Conservation (phyloP, 306 rosid species). For the Bauhinia variegata region DNA sequence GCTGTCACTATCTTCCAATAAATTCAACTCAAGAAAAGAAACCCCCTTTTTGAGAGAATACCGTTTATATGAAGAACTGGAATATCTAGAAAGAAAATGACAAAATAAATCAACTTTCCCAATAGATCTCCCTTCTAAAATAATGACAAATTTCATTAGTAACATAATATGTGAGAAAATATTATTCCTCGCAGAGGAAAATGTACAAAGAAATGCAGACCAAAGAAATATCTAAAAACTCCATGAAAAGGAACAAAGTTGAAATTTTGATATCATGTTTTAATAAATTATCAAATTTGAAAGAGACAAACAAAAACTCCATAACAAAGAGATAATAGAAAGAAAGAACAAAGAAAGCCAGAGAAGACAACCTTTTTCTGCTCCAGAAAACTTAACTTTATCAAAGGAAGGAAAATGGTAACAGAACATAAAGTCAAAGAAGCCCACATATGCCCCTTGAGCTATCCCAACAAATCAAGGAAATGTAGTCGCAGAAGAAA, state of each 20-base stretch:
- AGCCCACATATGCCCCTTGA: constrained; percentile 5
- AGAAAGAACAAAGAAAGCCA: background rate
- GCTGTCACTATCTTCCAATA: constrained; percentile 42
- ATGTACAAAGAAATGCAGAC: too few species aligned
- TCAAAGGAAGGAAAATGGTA: background rate
- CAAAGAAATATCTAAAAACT: too few species aligned
- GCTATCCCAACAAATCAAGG: background rate
- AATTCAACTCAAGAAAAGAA: constrained; percentile 9
- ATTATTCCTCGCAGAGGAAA: too few species aligned
- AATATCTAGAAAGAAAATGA: constrained; percentile 21
- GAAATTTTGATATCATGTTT: too few species aligned
- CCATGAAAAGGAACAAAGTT: too few species aligned
- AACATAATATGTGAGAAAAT: background rate
- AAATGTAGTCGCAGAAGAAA: background rate
- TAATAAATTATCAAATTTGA: too few species aligned
- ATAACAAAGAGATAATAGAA: too few species aligned
- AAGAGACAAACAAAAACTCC: background rate
- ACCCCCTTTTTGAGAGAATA: background rate
- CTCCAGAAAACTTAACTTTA: background rate
- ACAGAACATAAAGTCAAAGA: background rate
- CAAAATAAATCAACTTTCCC: constrained; percentile 30
- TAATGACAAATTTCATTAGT: background rate
- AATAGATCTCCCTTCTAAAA: constrained; percentile 11
- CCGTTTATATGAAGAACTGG: constrained; percentile 15
- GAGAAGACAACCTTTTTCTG: constrained; percentile 4